These are phyloP conservation scores for Amanita muscaria DNA, from an alignment of 768 basidiomycete genomes.

Conservation along the genomic window DNA sequence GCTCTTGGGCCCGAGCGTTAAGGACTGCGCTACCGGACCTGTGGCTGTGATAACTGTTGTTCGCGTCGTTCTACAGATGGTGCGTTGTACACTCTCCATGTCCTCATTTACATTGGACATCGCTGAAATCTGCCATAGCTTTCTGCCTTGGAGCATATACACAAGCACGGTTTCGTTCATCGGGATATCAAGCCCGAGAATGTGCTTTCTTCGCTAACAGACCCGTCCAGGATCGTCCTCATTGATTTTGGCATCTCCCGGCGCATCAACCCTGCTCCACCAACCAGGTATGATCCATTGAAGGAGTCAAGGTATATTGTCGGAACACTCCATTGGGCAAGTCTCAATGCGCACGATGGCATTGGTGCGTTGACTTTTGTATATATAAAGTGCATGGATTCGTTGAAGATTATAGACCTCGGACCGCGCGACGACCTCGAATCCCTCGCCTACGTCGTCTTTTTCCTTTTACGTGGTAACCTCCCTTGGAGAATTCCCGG, in stretches of 20 bases:
- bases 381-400: constrained; percentile 1
- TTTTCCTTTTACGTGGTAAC: constrained; percentile 10
- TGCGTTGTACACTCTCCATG: constrained; percentile 10
- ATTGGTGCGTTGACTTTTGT: constrained; percentile 16
- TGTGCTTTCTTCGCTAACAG: constrained; percentile 19
- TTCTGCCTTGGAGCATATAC: constrained; percentile 23
- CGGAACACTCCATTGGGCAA: constrained; percentile 24
- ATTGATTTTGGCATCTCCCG: constrained; percentile 25
- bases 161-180: constrained; percentile 23
- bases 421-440: constrained; percentile 13
- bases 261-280: constrained; percentile 11
- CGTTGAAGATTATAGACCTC: constrained; percentile 9
- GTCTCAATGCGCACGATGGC: constrained; percentile 24
- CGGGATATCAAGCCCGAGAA: constrained; percentile 30
- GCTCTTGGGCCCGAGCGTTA: constrained; percentile 18
- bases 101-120: constrained; percentile 6
- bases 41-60: constrained; percentile 17
- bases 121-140: constrained; percentile 13
- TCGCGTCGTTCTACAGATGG: constrained; percentile 17
- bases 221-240: constrained; percentile 19
- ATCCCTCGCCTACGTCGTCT: constrained; percentile 9
- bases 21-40: constrained; percentile 12
- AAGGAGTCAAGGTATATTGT: constrained; percentile 15
- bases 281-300: constrained; percentile 17
- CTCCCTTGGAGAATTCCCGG: constrained; percentile 10